phyloP scores from a whole-genome alignment of 768 basidiomycete species.

The Psilocybe azurescens region DNA sequence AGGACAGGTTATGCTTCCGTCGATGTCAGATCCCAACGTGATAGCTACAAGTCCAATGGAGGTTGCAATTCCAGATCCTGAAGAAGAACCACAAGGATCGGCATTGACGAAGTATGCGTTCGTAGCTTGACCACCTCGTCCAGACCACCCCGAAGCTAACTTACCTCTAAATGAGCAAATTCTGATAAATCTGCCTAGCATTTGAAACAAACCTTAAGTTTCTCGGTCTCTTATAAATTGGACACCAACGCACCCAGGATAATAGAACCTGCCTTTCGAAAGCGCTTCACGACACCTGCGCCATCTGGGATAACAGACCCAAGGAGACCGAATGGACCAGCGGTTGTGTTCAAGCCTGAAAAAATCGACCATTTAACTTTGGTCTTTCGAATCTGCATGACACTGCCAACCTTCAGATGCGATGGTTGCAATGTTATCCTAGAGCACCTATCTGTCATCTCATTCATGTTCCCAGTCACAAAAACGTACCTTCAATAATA shows the following conservation, averaged over 20 bases:
- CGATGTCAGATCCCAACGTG: conserved; percentile 54
- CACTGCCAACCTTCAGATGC: conserved; percentile 43
- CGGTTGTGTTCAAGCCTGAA: conserved; percentile 51
- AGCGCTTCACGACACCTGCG: conserved; percentile 48
- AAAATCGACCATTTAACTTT: neutral
- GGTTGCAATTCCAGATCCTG: conserved; percentile 60
- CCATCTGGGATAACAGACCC: conserved; percentile 50
- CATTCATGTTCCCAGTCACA: neutral
- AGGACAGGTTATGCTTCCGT: conserved; percentile 62
- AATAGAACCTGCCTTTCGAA: conserved; percentile 48
- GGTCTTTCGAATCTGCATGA: neutral
- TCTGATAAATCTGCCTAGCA: conserved; percentile 64
- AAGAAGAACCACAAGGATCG: conserved; percentile 63
- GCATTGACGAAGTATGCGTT: conserved; percentile 55
- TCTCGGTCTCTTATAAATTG: neutral
- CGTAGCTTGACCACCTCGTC: conserved; percentile 55
- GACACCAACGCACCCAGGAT: conserved; percentile 40
- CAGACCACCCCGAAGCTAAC: conserved; percentile 62
- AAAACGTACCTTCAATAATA: conserved; percentile 50
- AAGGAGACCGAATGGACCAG: conserved; percentile 47
- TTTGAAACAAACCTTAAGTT: conserved; percentile 12
- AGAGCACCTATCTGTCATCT: neutral
- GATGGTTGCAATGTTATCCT: conserved; percentile 55
- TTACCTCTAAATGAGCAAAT: conserved; percentile 54
- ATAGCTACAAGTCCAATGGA: conserved; percentile 58